Evolutionary conservation across 2,329 filamentous ascomycete species (phyloP).

Genomic region (Colletotrichum sp.): DNA sequence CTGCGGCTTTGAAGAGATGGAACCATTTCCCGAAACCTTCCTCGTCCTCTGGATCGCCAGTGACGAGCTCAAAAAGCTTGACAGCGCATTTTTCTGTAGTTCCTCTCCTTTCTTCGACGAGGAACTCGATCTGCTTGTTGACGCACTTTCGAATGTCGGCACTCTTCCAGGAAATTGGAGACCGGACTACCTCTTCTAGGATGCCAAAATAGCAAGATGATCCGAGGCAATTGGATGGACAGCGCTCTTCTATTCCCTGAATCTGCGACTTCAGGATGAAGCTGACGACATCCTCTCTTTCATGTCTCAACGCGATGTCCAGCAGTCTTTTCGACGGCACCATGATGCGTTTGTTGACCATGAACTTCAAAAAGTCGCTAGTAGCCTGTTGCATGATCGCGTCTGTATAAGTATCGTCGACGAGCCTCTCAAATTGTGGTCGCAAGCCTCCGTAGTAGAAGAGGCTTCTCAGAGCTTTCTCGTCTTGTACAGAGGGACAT

Average conservation of each 20-base stretch:
- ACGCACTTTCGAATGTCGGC: fast-evolving
- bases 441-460: background rate
- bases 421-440: background rate
- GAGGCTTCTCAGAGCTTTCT: background rate
- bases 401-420: fast-evolving
- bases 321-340: background rate
- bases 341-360: background rate
- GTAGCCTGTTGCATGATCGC: background rate
- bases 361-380: fast-evolving
- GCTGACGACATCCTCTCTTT: fast-evolving
- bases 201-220: background rate
- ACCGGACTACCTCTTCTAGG: background rate
- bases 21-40: background rate
- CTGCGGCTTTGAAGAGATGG: background rate
- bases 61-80: background rate
- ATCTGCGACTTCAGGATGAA: background rate
- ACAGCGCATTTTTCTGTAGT: background rate
- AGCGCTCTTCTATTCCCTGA: background rate
- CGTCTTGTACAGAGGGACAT: fast-evolving
- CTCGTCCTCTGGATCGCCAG: fast-evolving
- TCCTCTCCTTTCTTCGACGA: background rate
- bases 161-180: background rate
- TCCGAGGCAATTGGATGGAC: background rate
- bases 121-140: background rate
- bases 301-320: background rate